A percentile compares a stretch with the other conserved stretches of the same genome.
phyloP scores from a whole-genome alignment of 2,329 filamentous ascomycete genomes.

The Exutisphaerella laricina region DNA sequence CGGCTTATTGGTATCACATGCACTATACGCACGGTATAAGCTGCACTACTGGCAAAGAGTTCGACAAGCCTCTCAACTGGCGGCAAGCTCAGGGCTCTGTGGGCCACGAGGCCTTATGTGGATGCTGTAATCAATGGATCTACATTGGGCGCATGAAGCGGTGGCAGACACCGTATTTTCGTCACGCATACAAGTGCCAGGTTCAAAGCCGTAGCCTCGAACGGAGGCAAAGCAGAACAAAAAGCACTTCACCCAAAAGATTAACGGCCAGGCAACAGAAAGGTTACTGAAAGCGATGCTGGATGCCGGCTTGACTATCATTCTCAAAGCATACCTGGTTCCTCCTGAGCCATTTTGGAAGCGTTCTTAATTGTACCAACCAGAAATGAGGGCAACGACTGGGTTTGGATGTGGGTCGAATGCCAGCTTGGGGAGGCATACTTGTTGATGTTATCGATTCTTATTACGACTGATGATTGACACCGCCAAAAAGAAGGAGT shows the following conservation, averaged over 20 bases:
- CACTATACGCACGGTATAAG: slow-evolving; percentile 84
- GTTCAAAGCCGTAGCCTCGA: slow-evolving; percentile 11
- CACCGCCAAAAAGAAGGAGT: too few species aligned
- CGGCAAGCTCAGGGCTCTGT: slow-evolving; percentile 75
- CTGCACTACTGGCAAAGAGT: slow-evolving; percentile 70
- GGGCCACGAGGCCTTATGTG: slow-evolving; percentile 74
- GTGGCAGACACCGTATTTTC: slow-evolving; percentile 88
- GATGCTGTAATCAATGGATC: slow-evolving; percentile 73
- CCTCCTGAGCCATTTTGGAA: slow-evolving; percentile 18
- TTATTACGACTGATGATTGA: slow-evolving; percentile 4
- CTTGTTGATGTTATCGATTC: slow-evolving; percentile 2
- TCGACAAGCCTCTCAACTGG: slow-evolving; percentile 70
- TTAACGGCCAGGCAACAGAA: not conserved
- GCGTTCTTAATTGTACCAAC: slow-evolving; percentile 10
- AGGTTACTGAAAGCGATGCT: not conserved
- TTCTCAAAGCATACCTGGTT: slow-evolving; percentile 10
- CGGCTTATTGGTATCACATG: slow-evolving; percentile 90
- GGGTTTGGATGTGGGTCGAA: not conserved
- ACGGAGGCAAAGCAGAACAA: slow-evolving; percentile 7
- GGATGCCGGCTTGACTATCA: not conserved
- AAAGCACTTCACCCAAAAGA: slow-evolving; percentile 13
- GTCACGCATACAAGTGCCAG: slow-evolving; percentile 71
- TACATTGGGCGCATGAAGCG: slow-evolving; percentile 79
- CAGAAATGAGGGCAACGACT: not conserved
- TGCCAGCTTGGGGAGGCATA: not conserved